Conservation (phyloP, 1,139 yeast genomes). For the Wickerhamomyces sp. region DNA sequence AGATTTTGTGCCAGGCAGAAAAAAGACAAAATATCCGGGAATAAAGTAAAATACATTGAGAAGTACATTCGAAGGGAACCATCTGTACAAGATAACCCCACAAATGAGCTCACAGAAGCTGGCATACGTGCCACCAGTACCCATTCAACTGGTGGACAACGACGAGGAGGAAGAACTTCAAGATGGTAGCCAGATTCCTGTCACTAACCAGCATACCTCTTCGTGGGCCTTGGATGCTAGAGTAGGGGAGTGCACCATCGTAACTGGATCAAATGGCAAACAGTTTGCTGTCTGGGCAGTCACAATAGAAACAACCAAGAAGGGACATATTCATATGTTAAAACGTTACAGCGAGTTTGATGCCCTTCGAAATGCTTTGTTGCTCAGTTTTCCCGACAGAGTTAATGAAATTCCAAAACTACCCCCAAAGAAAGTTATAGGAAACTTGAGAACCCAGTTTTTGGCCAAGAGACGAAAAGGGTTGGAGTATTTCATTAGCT, state of each 20-base stretch:
- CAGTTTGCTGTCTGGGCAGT: conserved; percentile 38
- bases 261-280: conserved; percentile 31
- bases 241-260: conserved; percentile 35
- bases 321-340: conserved; percentile 43
- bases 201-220: background rate
- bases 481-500: conserved; percentile 67
- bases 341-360: conserved; percentile 67
- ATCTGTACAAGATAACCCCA: background rate
- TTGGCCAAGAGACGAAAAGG: conserved; percentile 60
- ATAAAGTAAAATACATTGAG: no score
- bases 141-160: conserved; percentile 25
- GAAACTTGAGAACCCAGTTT: conserved; percentile 50
- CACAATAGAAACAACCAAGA: conserved; percentile 28
- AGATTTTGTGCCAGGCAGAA: background rate
- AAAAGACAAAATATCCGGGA: background rate
- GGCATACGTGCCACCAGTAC: conserved; percentile 25
- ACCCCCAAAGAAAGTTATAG: conserved; percentile 61
- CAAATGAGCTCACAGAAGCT: conserved; percentile 9
- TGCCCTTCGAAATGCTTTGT: conserved; percentile 39
- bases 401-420: conserved; percentile 49
- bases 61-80: no score
- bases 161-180: conserved; percentile 5
- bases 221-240: conserved; percentile 36
- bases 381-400: conserved; percentile 34
- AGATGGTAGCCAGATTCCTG: background rate